A percentile compares a stretch with the other conserved stretches of the same genome.
phyloP scores from a whole-genome alignment of 352 stramenopile genomes.

The Phytophthora vignae region DNA sequence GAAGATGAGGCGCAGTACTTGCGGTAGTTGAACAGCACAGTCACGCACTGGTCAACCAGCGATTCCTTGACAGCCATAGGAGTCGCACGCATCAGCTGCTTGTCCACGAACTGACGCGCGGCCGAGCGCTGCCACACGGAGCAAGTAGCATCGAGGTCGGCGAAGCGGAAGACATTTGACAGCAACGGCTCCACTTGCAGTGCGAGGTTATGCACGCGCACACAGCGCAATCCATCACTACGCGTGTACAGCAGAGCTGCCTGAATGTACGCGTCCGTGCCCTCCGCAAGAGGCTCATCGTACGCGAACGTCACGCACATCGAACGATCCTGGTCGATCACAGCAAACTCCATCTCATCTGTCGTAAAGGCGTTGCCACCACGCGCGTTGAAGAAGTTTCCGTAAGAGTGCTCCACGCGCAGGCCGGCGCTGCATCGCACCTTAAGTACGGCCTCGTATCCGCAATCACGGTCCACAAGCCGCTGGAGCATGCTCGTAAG shows the following conservation, averaged over 20 bases:
- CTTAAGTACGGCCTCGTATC: conserved; percentile 91
- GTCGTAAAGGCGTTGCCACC: conserved; percentile 65
- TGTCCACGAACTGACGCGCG: conserved; percentile 83
- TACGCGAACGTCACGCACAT: conserved; percentile 91
- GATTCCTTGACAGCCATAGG: conserved; percentile 80
- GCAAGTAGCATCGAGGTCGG: conserved; percentile 88
- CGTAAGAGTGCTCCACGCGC: conserved; percentile 87
- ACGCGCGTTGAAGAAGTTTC: conserved; percentile 77
- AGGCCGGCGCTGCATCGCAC: conserved; percentile 85
- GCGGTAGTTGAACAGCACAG: conserved; percentile 92
- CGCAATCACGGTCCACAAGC: conserved; percentile 76
- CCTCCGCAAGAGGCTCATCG: conserved; percentile 83
- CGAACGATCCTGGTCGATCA: conserved; percentile 87
- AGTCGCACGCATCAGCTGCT: conserved; percentile 82
- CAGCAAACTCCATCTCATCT: conserved; percentile 91
- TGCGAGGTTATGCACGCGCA: conserved; percentile 93
- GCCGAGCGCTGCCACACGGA: conserved; percentile 86
- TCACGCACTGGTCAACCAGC: conserved; percentile 88
- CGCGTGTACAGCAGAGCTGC: conserved; percentile 91
- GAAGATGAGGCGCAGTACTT: conserved; percentile 92
- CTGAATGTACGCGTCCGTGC: conserved; percentile 86
- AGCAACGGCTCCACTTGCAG: conserved; percentile 79
- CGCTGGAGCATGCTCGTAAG: conserved; percentile 77
- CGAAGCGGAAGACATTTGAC: conserved; percentile 90
- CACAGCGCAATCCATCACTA: conserved; percentile 84